phyloP scores from a whole-genome alignment of 2,329 filamentous ascomycete species.

The Lasiodiplodia theobromae region DNA sequence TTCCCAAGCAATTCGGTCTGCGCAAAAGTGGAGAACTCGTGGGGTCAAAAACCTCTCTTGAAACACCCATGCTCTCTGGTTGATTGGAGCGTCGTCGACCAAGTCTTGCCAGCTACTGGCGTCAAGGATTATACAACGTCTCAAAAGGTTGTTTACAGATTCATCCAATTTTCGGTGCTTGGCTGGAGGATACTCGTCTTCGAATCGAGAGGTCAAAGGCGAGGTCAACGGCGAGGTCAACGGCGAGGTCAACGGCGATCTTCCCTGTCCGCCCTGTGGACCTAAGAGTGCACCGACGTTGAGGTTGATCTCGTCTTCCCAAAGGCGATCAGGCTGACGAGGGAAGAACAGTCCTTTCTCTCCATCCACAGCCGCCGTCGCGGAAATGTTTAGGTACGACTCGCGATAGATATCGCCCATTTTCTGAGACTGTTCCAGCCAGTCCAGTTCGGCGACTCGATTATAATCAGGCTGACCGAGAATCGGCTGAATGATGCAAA shows the following conservation, averaged over 20 bases:
- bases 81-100: background rate
- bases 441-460: conserved; percentile 30
- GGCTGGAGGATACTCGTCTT: too few species aligned
- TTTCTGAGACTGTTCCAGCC: conserved; percentile 32
- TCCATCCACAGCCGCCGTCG: conserved; percentile 34
- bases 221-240: too few species aligned
- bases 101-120: background rate
- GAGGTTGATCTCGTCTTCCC: conserved; percentile 33
- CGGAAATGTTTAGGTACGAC: conserved; percentile 38
- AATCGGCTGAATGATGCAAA: background rate
- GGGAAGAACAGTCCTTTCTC: conserved; percentile 34
- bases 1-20: background rate
- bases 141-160: background rate
- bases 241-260: too few species aligned
- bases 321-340: conserved; percentile 12
- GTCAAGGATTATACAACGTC: background rate
- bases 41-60: conserved; percentile 23
- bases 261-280: too few species aligned
- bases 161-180: too few species aligned
- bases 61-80: conserved; percentile 10
- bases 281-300: conserved; percentile 2
- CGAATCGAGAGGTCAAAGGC: too few species aligned
- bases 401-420: conserved; percentile 35
- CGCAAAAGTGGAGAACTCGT: conserved; percentile 6
- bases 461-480: too few species aligned